A percentile compares a stretch with the other conserved stretches of the same genome.
These are phyloP conservation scores for Adiantum capillusveneris DNA, from an alignment of 75 land plant genomes.

Conservation along the genomic window DNA sequence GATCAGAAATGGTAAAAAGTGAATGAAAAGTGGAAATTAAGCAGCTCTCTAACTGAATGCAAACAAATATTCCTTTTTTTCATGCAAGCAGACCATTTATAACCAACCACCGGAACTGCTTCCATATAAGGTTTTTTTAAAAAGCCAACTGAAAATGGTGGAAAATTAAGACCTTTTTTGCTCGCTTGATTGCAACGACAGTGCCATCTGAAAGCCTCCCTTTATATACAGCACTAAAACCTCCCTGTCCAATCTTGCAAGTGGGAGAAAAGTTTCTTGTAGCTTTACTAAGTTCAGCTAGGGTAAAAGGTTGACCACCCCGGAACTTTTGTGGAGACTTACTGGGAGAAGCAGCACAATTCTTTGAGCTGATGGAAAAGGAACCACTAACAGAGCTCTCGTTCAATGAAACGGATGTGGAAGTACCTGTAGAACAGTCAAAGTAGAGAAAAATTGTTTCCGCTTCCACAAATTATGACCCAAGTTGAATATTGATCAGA, in stretches of 20 bases:
- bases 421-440: too few species aligned
- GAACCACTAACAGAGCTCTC: conserved; percentile 1
- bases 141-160: background rate
- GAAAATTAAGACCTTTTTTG: conserved; percentile 43
- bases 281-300: conserved; percentile 51
- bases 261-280: conserved; percentile 50
- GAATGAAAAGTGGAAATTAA: too few species aligned
- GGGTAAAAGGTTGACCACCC: conserved; percentile 34
- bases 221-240: conserved; percentile 66
- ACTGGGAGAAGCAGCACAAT: background rate
- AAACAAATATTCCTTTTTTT: too few species aligned
- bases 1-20: too few species aligned
- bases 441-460: too few species aligned
- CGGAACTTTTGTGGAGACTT: background rate
- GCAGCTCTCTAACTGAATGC: too few species aligned
- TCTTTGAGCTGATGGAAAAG: background rate
- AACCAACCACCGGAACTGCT: too few species aligned
- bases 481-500: too few species aligned
- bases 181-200: conserved; percentile 73
- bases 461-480: too few species aligned
- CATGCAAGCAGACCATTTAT: too few species aligned
- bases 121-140: too few species aligned
- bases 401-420: background rate
- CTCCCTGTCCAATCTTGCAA: conserved; percentile 67
- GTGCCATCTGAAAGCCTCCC: conserved; percentile 70